Evolutionary conservation across 2,329 filamentous ascomycete genomes (phyloP).

Genomic region (Exserohilum rostratum): DNA sequence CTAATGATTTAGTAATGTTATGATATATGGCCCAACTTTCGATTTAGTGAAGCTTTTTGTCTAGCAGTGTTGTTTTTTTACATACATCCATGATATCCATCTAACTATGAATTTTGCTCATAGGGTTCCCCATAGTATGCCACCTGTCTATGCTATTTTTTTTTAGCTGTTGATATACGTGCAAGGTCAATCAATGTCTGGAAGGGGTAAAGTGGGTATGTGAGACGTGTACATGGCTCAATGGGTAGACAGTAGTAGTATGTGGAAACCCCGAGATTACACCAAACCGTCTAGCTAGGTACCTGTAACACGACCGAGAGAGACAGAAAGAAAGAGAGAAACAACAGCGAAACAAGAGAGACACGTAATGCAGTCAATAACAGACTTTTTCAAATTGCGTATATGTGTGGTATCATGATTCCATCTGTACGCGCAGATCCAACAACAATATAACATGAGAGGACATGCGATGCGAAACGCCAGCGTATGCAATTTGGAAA

Average conservation of each 20-base stretch:
- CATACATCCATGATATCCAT: too few relatives aligned
- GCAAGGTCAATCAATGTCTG: not conserved
- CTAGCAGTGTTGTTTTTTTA: too few relatives aligned
- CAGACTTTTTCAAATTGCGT: not conserved
- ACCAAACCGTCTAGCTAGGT: too few relatives aligned
- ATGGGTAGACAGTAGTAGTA: too few relatives aligned
- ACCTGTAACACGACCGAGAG: too few relatives aligned
- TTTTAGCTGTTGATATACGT: not conserved
- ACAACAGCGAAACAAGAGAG: too few relatives aligned
- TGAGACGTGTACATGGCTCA: too few relatives aligned
- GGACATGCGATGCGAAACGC: conserved; percentile 10
- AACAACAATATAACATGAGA: not conserved
- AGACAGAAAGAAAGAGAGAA: not conserved
- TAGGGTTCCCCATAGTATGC: not conserved
- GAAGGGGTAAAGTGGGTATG: too few relatives aligned
- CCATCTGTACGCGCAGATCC: not conserved
- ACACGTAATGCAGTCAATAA: not conserved
- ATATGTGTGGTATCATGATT: not conserved
- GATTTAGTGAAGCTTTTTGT: not conserved
- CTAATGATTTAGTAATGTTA: not conserved
- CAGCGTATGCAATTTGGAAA: conserved; percentile 9
- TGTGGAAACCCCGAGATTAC: too few relatives aligned
- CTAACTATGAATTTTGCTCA: not conserved
- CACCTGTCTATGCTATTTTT: not conserved
- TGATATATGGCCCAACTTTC: too few relatives aligned